Base-by-base conservation (phyloP, 1,284 basidiomycete species). In the Xerocomus amazonicus region DNA sequence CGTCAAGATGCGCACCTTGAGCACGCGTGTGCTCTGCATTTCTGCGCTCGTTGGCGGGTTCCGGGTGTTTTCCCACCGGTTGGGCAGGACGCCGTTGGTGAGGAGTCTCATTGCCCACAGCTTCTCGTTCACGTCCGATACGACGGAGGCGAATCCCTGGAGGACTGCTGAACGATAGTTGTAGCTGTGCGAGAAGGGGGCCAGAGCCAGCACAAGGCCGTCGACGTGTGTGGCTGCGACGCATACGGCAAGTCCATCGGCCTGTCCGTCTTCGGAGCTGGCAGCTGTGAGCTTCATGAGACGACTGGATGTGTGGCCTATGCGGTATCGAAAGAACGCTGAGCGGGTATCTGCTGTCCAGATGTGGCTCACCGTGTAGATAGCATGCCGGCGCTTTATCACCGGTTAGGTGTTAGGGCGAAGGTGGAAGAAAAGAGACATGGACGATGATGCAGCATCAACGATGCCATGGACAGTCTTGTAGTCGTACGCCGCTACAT, bases 161-260 rank as follows among this genome's bases (percentile, higher is more conserved):
- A 65, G 54, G 27, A 61, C 41, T 4, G 59, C 63, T 0, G 63
- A 61, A 9, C 62, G 60, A 29, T 61, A 61, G 47, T 61, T 61
- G 43, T 63, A 61, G 44, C 56, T 63, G 36, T 63, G 53, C 12
- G 61, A 59, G 43, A 61, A 61, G n/a, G 60, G 60, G 16, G 39
- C 57, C 1, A 61, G 40, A 34, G 60, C 43, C 28, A 61, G 49
- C 36, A 61, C 61, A 13, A 63, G 51, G 9, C 61, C 60, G 5
- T 61, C 60, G 19, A 61, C 45, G 9, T 62, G 57, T n/a, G 61
- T 61, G 26, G 63, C 60, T 19, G 60, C 59, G 28, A 61, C 42
- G 54, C 54, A 63, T 3, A 61, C 43, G 13, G 37, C 43, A 4
- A 61, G 47, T 27, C 48, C 59, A 3, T 53, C 47, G 0, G 43